Base-by-base conservation (phyloP, 2,329 filamentous ascomycete species). In the Blastomyces gilchristii region DNA sequence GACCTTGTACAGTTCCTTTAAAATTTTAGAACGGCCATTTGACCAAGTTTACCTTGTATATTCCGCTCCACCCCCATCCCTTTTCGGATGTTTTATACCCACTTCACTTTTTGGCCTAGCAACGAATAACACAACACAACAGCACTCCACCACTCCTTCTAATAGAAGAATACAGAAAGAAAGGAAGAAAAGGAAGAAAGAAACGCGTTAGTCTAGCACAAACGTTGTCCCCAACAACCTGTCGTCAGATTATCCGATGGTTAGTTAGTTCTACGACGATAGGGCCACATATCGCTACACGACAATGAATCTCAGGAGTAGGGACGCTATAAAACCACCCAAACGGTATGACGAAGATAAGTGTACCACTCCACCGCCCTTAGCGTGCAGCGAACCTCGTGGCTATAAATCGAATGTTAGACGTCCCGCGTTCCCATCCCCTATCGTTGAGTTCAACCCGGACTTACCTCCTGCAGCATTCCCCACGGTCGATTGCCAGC, bases 381-480 rank as follows among this genome's bases (percentile, higher is more conserved):
- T 67, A 18, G 58, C 65, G 22, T 22, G n/a, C 8, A 31, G 58
- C n/a, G 53, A 60, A 28, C 60, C 61, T 37, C 43, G n/a, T 37
- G 58, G 28, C n/a, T 63, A 59, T 61, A 58, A 63, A 37, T 68
- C 68, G 16, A 49, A 57, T n/a, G n/a, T 45, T 34, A 62, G 49
- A 31, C 67, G 61, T 43, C 65, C 58, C 57, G 63, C 47, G 14
- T 61, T 57, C 60, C 67, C n/a, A 61, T 53, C 63, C 56, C 65
- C 25, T 4, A 68, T 65, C 65, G 67, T 71, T 58, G 71, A 72
- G 22, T 79, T 71, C 63, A 69, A 78, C 65, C 76, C 77, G 11
- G 69, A 74, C 53, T 67, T 74, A 18, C 74, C 73, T 52, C 73
- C 77, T 53, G 77, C 77, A 43, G 74, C 72, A 7, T 79, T 79